Base-by-base conservation (phyloP, 1,284 basidiomycete species). In the Peniophora sp. region DNA sequence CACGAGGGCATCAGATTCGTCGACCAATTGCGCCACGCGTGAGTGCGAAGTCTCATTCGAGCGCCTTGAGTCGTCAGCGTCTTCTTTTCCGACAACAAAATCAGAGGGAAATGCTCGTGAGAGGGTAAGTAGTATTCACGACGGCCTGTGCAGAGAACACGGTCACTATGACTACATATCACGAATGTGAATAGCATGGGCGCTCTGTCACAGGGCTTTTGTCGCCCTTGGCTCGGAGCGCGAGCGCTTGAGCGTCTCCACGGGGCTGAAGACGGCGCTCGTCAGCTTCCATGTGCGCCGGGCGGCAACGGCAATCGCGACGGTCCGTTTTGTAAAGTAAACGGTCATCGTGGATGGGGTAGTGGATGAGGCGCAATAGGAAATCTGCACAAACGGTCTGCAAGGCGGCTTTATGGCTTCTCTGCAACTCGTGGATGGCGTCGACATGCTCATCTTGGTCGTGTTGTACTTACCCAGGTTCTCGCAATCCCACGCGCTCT, bases 51-150 rank as follows among this genome's bases (percentile, higher is more conserved):
- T 68, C 15, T 66, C 68, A 27, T 76, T 76, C 2, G 62, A 63
- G 10, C 88, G 79, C 8, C n/a, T n/a, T n/a, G 97, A 69, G 55
- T 95, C 92, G 0, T 79, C 74, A 0, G 95, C 85, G 64, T 97
- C 93, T 69, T 99, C 97, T 69, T 99, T 97, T 24, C 95, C 97
- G 32, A 99, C 87, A 62, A 99, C 92, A 15, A 79, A 79, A 68
- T 98, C 95, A 0, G 77, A 60, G 0, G 94, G 92, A 69, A 96
- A 98, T 3, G 87, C 81, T 14, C 72, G 72, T 12, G 68, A 62
- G 24, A 93, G 77, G 57, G 97, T n/a, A n/a, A n/a, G n/a, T 85
- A 42, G 85, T 80, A 54, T 88, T 89, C 60, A 97, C 83, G 45
- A 97, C 79, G 0, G 93, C 91, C 64, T 97, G 95, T 0, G 92